These are phyloP conservation scores for Gillenia trifoliata DNA, from an alignment of 306 rosid species.

Conservation along the genomic window DNA sequence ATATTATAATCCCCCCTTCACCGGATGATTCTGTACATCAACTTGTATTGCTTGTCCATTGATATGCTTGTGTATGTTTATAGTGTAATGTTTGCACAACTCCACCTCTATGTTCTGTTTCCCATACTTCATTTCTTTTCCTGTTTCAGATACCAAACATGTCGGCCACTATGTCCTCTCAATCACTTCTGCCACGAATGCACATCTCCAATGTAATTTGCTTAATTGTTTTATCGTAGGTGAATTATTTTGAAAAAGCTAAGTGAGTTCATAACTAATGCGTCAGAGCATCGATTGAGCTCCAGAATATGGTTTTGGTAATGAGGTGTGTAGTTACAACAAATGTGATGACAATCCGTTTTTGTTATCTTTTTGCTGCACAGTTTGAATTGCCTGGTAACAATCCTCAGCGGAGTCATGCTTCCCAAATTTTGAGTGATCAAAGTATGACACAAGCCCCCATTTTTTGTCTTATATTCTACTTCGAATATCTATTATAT, in stretches of 20 bases:
- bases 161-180: constrained; percentile 76
- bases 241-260: not conserved
- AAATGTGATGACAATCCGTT: constrained; percentile 9
- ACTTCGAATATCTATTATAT: not conserved
- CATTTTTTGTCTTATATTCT: not conserved
- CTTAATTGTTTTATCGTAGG: constrained; percentile 3
- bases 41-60: not conserved
- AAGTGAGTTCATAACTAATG: not conserved
- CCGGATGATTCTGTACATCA: not conserved
- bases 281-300: not conserved
- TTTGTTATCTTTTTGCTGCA: constrained; percentile 16
- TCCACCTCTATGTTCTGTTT: not conserved
- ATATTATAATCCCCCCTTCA: not conserved
- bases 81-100: not conserved
- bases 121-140: not conserved
- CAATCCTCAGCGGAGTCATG: constrained; percentile 78
- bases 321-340: not conserved
- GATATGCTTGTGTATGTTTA: not conserved
- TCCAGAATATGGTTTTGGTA: not conserved
- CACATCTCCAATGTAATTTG: constrained; percentile 34
- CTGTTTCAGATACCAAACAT: constrained; percentile 76
- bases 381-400: constrained; percentile 69
- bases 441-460: constrained; percentile 55
- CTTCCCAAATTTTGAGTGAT: constrained; percentile 76
- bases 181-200: constrained; percentile 56